Base-by-base conservation (phyloP, 2,329 filamentous ascomycete genomes). In the Macrophomina phaseolina region DNA sequence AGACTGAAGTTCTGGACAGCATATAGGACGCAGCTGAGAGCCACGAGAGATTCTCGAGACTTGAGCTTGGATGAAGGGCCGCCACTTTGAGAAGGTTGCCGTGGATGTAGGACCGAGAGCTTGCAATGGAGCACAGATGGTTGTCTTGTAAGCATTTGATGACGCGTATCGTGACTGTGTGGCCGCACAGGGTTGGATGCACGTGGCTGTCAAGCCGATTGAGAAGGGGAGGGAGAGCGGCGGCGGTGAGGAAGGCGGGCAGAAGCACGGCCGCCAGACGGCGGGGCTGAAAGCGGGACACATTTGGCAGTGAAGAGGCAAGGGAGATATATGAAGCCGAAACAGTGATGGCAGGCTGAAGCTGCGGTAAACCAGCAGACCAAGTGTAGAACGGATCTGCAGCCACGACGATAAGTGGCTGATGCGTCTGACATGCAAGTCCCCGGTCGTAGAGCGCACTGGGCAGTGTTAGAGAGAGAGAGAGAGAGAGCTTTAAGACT, bases 371-470 rank as follows among this genome's bases (percentile, higher is more conserved):
- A 23, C 4, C 14, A 8, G 28, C n/a, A 14, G 30, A 30, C 18
- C 4, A 55, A 40, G 52, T 40, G 18, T 36, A 40, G 52, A 42
- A 30, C 48, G 18, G 48, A 32, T 51, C 48, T 28, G 48, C 48
- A 51, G 48, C 18, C 5, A 30, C 34, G 49, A 52, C 28, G 49
- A 52, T n/a, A 36, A 52, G 49, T 28, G 49, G 49, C 12, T 34
- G 28, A 4, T n/a, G 49, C 30, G 28, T 60, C 55, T 60, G 56
- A 48, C 56, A 46, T 46, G 56, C 56, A 60, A 46, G 38, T 8
- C 12, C 9, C 23, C 14, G 23, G 51, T 53, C 52, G 23, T 53
- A 30, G 11, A 34, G 16, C 36, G n/a, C 49, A 32, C 49, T 0
- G 14, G n/a, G 51, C 51, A 14, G 51, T 32, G 51, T 32, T 7